Evolutionary conservation across 1,284 basidiomycete genomes (phyloP).

Genomic region (Apiotrichum brassicae): DNA sequence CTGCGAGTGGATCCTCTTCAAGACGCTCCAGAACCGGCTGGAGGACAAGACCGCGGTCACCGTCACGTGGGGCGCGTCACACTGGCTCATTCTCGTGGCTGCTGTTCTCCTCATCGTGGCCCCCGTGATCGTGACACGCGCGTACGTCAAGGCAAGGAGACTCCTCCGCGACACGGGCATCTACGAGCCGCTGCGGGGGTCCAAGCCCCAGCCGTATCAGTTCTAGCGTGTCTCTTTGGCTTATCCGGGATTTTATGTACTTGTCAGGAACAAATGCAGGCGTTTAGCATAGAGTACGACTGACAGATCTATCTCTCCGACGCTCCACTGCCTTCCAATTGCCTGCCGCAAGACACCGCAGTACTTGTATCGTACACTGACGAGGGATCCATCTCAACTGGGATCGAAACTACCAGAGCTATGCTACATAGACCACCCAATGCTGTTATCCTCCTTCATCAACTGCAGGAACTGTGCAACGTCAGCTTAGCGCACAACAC

Average conservation of each 20-base stretch:
- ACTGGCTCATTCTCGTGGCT: background rate
- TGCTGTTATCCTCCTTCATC: constrained; percentile 32
- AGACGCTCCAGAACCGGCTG: too few species aligned
- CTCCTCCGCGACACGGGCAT: background rate
- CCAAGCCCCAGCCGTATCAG: background rate
- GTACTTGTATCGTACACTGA: too few species aligned
- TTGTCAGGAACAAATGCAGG: too few species aligned
- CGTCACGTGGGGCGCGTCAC: background rate
- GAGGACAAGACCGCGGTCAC: background rate
- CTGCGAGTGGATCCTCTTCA: too few species aligned
- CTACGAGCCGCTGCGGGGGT: background rate
- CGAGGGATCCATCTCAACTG: constrained; percentile 1
- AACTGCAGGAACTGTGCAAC: constrained; percentile 22
- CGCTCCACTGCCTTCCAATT: too few species aligned
- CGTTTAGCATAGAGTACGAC: too few species aligned
- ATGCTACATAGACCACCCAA: constrained; percentile 15
- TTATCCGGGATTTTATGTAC: background rate
- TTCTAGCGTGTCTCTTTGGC: background rate
- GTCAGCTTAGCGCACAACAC: background rate
- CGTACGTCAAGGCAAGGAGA: background rate
- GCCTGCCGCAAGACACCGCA: too few species aligned
- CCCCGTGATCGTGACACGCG: background rate
- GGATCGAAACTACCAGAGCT: background rate
- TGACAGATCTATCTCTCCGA: too few species aligned
- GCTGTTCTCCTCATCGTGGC: background rate